Evolutionary conservation across 1,139 yeast species (phyloP).

Genomic region (Chernovozyma sophiae-reginae): DNA sequence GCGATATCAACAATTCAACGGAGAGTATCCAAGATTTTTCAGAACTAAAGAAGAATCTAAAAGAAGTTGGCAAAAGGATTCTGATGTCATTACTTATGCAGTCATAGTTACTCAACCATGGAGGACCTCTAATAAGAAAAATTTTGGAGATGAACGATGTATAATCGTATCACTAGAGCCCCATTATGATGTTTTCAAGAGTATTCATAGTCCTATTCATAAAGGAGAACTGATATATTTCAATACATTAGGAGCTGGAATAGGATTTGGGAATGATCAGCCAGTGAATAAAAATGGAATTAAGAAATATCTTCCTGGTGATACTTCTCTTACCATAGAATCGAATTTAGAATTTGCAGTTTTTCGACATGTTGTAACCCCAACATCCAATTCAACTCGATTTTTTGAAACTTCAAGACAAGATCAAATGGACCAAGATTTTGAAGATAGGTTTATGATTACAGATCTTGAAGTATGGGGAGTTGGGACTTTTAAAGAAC

Average conservation of each 20-base stretch:
- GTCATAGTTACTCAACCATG: conserved; percentile 68
- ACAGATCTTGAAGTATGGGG: conserved; percentile 91
- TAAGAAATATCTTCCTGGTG: conserved; percentile 50
- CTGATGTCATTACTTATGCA: conserved; percentile 52
- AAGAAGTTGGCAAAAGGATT: conserved; percentile 31
- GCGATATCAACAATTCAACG: conserved; percentile 48
- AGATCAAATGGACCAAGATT: conserved; percentile 28
- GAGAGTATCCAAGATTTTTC: conserved; percentile 49
- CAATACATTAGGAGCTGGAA: conserved; percentile 67
- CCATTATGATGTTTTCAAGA: conserved; percentile 49
- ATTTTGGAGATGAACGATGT: conserved; percentile 62
- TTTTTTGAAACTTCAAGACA: conserved; percentile 28
- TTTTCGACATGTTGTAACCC: conserved; percentile 57
- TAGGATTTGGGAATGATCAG: conserved; percentile 74
- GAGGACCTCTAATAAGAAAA: conserved; percentile 66
- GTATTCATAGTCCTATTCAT: conserved; percentile 28
- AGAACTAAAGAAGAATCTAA: conserved; percentile 26
- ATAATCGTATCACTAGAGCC: conserved; percentile 65
- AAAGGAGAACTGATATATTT: conserved; percentile 50
- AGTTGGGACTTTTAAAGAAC: conserved; percentile 70
- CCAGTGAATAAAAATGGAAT: conserved; percentile 48
- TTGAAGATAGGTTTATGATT: conserved; percentile 68
- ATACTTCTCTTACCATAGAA: conserved; percentile 75
- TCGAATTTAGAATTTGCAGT: conserved; percentile 74
- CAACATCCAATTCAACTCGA: conserved; percentile 18